Evolutionary conservation across 805 yeast genomes (phyloP).

Genomic region (Ogataea chonburiensis): DNA sequence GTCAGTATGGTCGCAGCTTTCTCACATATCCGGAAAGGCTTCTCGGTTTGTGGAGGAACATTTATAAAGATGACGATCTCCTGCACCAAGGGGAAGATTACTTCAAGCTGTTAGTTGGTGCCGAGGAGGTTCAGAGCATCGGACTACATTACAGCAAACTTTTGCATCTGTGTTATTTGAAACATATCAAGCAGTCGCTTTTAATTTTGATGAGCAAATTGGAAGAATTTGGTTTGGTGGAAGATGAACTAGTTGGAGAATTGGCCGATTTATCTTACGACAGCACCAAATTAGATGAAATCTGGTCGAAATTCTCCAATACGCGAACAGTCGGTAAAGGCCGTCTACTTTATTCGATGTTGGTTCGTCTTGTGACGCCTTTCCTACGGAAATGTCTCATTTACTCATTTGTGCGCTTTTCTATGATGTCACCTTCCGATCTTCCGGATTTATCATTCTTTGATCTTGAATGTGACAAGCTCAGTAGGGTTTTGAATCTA

Average conservation of each 20-base stretch:
- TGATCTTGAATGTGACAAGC: conserved; percentile 51
- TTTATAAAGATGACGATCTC: conserved; percentile 38
- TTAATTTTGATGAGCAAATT: conserved; percentile 23
- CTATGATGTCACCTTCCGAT: conserved; percentile 37
- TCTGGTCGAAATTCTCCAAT: conserved; percentile 28
- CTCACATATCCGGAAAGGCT: conserved; percentile 32
- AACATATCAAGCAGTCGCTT: conserved; percentile 51
- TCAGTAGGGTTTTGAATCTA: conserved; percentile 50
- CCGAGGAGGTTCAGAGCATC: conserved; percentile 46
- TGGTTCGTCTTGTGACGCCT: conserved; percentile 58
- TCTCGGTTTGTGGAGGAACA: conserved; percentile 54
- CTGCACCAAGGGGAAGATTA: conserved; percentile 44
- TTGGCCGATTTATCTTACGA: conserved; percentile 14
- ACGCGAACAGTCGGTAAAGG: conserved; percentile 35
- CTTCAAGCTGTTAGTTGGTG: conserved; percentile 51
- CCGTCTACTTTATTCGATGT: conserved; percentile 47
- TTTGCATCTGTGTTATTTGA: conserved; percentile 47
- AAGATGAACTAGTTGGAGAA: conserved; percentile 10
- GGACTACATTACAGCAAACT: conserved; percentile 48
- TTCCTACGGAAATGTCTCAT: conserved; percentile 64
- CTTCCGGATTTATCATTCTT: conserved; percentile 22
- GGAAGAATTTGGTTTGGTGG: conserved; percentile 5
- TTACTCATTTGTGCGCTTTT: conserved; percentile 52
- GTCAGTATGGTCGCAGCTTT: conserved; percentile 16
- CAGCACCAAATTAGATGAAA: conserved; percentile 15